A percentile compares a stretch with the other conserved stretches of the same genome.
phyloP scores from a whole-genome alignment of 176 grass and related monocot species.

The Areca catechu region DNA sequence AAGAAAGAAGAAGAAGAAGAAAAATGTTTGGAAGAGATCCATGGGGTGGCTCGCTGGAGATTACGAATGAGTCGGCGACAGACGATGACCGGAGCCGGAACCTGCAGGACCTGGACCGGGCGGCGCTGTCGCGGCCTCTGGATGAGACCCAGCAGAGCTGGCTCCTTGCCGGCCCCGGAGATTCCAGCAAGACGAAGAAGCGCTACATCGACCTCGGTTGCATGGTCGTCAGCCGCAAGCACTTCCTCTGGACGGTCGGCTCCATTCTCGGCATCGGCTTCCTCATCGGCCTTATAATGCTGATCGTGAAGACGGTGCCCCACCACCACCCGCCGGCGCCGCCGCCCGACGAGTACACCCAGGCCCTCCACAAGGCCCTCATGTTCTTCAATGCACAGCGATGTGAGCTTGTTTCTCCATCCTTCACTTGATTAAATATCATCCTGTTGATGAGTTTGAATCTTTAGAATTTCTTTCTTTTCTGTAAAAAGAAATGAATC shows the following conservation, averaged over 20 bases:
- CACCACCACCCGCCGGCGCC: not conserved
- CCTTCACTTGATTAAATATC: no score
- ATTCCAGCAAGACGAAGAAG: constrained; percentile 2
- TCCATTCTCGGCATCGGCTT: not conserved
- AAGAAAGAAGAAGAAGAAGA: constrained; percentile 1
- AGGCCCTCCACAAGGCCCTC: constrained; percentile 6
- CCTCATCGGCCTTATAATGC: constrained; percentile 1
- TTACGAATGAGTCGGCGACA: constrained; percentile 12
- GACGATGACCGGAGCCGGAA: constrained; percentile 20
- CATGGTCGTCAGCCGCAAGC: constrained; percentile 9
- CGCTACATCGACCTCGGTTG: constrained; percentile 8
- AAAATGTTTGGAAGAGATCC: constrained; percentile 94
- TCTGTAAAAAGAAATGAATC: no score
- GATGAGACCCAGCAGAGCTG: constrained; percentile 23
- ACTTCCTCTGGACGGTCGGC: not conserved
- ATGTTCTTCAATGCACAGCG: constrained; percentile 11
- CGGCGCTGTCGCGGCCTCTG: constrained; percentile 18
- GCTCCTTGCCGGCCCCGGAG: constrained; percentile 7
- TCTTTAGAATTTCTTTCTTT: no score
- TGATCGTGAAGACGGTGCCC: not conserved
- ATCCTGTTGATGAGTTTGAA: no score
- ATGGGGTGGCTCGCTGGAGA: constrained; percentile 65
- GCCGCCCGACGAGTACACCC: not conserved
- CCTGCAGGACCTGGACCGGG: constrained; percentile 15
- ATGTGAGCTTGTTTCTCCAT: not conserved